Conservation (phyloP, 257 asterid species). For the Schizonepeta tenuifolia region DNA sequence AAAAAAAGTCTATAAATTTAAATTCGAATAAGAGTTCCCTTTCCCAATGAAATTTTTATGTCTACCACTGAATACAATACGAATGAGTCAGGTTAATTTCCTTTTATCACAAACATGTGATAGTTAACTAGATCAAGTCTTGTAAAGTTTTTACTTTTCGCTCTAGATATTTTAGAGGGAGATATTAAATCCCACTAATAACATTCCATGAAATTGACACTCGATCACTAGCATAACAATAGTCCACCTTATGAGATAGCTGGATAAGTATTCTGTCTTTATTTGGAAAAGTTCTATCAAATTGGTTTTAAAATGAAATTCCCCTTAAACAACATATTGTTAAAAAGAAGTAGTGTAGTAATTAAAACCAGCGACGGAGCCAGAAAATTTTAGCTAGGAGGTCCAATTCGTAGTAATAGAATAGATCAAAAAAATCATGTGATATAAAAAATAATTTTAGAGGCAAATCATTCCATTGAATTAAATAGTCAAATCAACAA, state of each 20-base stretch:
- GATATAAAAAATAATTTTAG: too few relatives aligned
- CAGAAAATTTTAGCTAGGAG: too few relatives aligned
- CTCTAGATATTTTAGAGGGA: neutral
- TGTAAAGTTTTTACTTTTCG: neutral
- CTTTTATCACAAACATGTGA: neutral
- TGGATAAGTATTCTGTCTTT: constrained; percentile 5
- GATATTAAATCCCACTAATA: constrained; percentile 5
- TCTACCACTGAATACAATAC: neutral
- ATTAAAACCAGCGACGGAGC: too few relatives aligned
- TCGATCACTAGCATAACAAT: constrained; percentile 14
- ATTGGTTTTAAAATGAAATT: neutral
- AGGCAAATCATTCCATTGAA: too few relatives aligned
- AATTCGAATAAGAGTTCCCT: too few relatives aligned
- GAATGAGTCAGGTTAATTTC: neutral
- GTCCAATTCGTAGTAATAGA: too few relatives aligned
- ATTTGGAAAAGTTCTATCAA: constrained; percentile 18
- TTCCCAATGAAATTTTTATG: too few relatives aligned
- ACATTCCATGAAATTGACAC: neutral
- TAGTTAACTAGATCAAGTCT: neutral
- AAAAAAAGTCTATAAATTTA: too few relatives aligned
- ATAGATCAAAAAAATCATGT: too few relatives aligned
- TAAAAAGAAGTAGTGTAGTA: too few relatives aligned
- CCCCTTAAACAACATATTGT: constrained; percentile 11
- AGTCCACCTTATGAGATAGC: neutral
- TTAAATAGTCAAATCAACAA: too few relatives aligned